Percentiles rank a stretch among this genome's conserved stretches.
These are phyloP conservation scores for Physcomitrium patens DNA, from an alignment of 225 moss, liverwort and hornwort genomes.

Conservation along the genomic window DNA sequence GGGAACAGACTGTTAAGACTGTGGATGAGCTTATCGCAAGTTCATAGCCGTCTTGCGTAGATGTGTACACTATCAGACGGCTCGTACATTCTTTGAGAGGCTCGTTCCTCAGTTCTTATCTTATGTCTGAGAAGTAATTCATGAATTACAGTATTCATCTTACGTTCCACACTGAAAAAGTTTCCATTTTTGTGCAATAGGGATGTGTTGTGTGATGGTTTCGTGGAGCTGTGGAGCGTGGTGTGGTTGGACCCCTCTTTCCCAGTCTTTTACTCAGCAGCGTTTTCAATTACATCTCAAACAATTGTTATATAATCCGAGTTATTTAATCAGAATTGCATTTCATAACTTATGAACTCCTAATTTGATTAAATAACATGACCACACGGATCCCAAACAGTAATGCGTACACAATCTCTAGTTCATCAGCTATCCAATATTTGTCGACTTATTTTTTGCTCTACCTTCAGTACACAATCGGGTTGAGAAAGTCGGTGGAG, in stretches of 20 bases:
- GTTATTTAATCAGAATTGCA: not conserved
- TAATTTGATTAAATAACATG: too few relatives aligned
- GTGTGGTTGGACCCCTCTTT: not conserved
- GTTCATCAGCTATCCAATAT: too few relatives aligned
- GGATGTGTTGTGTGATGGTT: slow-evolving; percentile 5
- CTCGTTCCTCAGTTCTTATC: slow-evolving; percentile 7
- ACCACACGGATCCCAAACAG: too few relatives aligned
- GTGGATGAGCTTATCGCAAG: slow-evolving; percentile 54
- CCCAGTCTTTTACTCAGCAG: not conserved
- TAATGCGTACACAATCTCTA: too few relatives aligned
- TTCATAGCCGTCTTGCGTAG: slow-evolving; percentile 29
- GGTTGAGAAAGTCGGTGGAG: too few relatives aligned
- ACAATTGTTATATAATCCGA: not conserved
- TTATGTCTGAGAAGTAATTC: slow-evolving; percentile 20
- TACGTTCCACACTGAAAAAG: not conserved
- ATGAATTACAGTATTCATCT: slow-evolving; percentile 19
- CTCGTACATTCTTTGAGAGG: slow-evolving; percentile 27
- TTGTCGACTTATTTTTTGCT: too few relatives aligned
- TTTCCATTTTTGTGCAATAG: slow-evolving; percentile 12
- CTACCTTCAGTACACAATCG: too few relatives aligned
- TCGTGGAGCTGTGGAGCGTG: not conserved
- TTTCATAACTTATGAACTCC: too few relatives aligned
- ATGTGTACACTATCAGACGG: slow-evolving; percentile 25
- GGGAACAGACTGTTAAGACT: slow-evolving; percentile 56
- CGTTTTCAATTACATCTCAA: not conserved